phyloP scores from a whole-genome alignment of 1,284 basidiomycete genomes.

The Hymenochaete sp. region DNA sequence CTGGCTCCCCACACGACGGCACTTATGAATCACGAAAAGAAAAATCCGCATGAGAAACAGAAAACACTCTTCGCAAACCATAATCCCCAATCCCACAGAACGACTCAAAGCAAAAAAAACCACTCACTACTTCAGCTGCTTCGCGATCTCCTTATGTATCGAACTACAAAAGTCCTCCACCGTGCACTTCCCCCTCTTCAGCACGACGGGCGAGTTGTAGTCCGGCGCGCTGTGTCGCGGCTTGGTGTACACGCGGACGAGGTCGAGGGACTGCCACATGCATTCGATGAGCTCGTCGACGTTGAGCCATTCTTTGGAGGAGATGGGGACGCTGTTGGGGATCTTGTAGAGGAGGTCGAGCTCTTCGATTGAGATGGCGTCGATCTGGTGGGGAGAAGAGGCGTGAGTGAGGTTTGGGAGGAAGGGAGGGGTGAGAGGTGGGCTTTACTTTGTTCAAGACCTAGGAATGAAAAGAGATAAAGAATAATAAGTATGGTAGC shows the following conservation, averaged over 20 bases:
- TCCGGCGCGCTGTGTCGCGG: constrained; percentile 89
- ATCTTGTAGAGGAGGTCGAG: constrained; percentile 93
- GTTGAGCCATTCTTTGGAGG: constrained; percentile 91
- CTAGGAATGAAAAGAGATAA: constrained; percentile 28
- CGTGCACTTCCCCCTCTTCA: constrained; percentile 65
- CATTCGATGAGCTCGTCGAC: constrained; percentile 88
- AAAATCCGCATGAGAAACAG: no score
- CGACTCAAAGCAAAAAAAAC: constrained; percentile 1
- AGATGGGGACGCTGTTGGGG: constrained; percentile 91
- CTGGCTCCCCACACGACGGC: constrained; percentile 91
- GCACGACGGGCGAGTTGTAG: constrained; percentile 73
- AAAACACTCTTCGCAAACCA: no score
- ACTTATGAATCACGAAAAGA: constrained; percentile 41
- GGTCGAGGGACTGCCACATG: constrained; percentile 86
- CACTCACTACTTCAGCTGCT: constrained; percentile 84
- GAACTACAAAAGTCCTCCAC: constrained; percentile 90
- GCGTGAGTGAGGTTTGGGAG: neutral
- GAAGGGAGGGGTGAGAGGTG: constrained; percentile 2
- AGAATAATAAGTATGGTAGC: constrained; percentile 7
- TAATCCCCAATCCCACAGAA: constrained; percentile 12
- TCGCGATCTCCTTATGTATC: constrained; percentile 88
- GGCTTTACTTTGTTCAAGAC: constrained; percentile 64
- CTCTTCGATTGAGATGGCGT: constrained; percentile 97
- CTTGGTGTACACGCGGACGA: constrained; percentile 93
- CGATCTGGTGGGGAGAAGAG: constrained; percentile 57